Base-by-base conservation (phyloP, 352 stramenopile species). In the Globisporangium emineosum region DNA sequence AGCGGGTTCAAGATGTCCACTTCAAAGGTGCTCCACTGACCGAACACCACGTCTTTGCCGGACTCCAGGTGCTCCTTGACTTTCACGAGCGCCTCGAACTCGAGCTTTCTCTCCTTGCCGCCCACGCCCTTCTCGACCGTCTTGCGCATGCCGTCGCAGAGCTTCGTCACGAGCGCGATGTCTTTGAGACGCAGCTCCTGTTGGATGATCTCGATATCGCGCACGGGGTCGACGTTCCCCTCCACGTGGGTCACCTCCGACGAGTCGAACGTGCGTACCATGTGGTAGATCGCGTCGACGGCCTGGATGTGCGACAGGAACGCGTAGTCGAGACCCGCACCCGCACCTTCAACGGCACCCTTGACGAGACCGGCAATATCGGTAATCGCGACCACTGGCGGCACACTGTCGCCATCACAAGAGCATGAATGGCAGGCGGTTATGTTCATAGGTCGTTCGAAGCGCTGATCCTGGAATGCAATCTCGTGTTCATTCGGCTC, bases 221-320 rank as follows among this genome's bases (percentile, higher is more conserved):
- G 93, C 66, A 99, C 96, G 5, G 98, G 97, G 86, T 99, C 97
- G 53, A 99, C 96, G 64, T 93, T 98, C 71, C 98, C 97, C 75
- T 99, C 98, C 9, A 99, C 98, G 86, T 99, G 98, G 29, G 98
- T 98, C 60, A 99, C 96, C 61, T 99, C 97, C 37, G 93, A 92
- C 75, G 85, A 97, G 69, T 99, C 97, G 77, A 99, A 99, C 29
- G 86, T 97, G 64, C 98, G 92, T 47, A 99, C 88, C 78, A 99
- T 96, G 77, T 98, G 94, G 79, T 97, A 98, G 72, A 99, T 97
- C 61, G 97, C 98, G 85, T 99, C 98, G 52, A 99, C 96, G n/a
- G 97, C 97, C 57, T 97, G 89, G 81, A 99, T 99, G 79, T 99
- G 97, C 62, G 92, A 98, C 71, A 99, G 83, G 81, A 99, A 99